phyloP scores from a whole-genome alignment of 108 stramenopile species.

The Mediolabrus comicus region DNA sequence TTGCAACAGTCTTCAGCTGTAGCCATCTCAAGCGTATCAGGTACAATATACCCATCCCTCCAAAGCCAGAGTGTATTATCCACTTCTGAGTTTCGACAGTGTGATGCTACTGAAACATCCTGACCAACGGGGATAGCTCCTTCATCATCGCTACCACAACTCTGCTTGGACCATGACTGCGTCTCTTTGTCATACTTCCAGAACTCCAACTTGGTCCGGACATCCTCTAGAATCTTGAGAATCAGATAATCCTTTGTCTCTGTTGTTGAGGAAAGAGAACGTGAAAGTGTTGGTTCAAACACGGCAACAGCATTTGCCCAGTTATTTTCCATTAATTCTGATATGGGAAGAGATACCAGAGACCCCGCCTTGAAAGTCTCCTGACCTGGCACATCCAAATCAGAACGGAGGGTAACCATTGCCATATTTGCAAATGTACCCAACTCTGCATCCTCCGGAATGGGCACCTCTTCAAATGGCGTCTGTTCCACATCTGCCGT shows the following conservation, averaged over 20 bases:
- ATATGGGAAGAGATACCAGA: conserved; percentile 49
- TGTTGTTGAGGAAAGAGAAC: conserved; percentile 45
- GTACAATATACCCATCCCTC: conserved; percentile 41
- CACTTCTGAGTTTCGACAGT: conserved; percentile 3
- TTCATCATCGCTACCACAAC: not conserved
- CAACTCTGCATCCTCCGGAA: conserved; percentile 66
- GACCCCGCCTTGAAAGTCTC: conserved; percentile 56
- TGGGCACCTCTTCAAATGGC: conserved; percentile 53
- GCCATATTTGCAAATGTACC: conserved; percentile 49
- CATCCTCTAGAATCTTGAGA: conserved; percentile 68
- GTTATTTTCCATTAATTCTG: conserved; percentile 41
- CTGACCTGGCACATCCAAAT: conserved; percentile 55
- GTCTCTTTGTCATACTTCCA: conserved; percentile 41
- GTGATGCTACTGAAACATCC: conserved; percentile 20
- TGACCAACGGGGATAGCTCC: conserved; percentile 22
- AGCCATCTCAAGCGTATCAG: conserved; percentile 23
- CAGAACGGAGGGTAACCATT: conserved; percentile 60
- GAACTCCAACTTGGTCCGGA: conserved; percentile 67
- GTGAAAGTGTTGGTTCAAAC: conserved; percentile 62
- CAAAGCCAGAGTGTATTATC: conserved; percentile 33
- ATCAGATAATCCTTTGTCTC: conserved; percentile 70
- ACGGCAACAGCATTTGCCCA: conserved; percentile 45
- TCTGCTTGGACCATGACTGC: conserved; percentile 1
- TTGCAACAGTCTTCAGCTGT: conserved; percentile 14
- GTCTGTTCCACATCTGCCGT: conserved; percentile 7